A percentile compares a stretch with the other conserved stretches of the same genome.
Evolutionary conservation across 2,329 filamentous ascomycete genomes (phyloP).

Genomic region (Diaporthe aspalathi): DNA sequence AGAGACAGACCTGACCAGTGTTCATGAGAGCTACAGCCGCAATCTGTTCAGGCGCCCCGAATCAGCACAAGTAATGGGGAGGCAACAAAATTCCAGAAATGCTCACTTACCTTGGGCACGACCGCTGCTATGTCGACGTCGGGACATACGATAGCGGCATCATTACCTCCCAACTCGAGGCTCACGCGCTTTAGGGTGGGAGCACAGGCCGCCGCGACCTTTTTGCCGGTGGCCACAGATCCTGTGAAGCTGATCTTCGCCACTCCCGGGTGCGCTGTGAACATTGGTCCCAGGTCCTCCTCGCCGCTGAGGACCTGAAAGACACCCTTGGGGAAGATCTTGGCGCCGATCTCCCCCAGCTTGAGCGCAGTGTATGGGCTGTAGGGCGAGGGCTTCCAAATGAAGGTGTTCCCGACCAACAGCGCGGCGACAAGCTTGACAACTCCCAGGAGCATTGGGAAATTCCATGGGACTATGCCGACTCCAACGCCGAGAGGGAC

Average conservation of each 20-base stretch:
- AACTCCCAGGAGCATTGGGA: slow-evolving; percentile 47
- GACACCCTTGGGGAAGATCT: slow-evolving; percentile 57
- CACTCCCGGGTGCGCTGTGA: slow-evolving; percentile 45
- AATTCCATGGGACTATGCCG: slow-evolving; percentile 66
- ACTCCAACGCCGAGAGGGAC: slow-evolving; percentile 54
- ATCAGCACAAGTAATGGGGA: not conserved
- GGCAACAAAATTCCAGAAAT: no score
- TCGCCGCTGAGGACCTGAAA: slow-evolving; percentile 57
- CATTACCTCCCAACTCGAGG: slow-evolving; percentile 60
- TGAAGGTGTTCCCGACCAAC: slow-evolving; percentile 59
- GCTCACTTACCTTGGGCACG: slow-evolving; percentile 45
- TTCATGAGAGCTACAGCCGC: slow-evolving; percentile 67
- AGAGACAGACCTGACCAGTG: slow-evolving; percentile 67
- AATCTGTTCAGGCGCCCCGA: slow-evolving; percentile 44
- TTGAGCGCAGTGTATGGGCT: slow-evolving; percentile 55
- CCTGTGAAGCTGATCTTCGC: slow-evolving; percentile 60
- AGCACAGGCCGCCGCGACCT: slow-evolving; percentile 55
- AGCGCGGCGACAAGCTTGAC: slow-evolving; percentile 58
- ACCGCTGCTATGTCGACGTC: slow-evolving; percentile 58
- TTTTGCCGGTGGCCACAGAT: slow-evolving; percentile 48
- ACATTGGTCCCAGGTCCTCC: slow-evolving; percentile 55
- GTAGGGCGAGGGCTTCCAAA: slow-evolving; percentile 60
- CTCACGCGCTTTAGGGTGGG: slow-evolving; percentile 59
- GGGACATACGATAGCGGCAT: slow-evolving; percentile 58
- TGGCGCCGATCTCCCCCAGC: slow-evolving; percentile 53